Base-by-base conservation (phyloP, 345 rosid genomes). In the Euphorbia tirucalli region DNA sequence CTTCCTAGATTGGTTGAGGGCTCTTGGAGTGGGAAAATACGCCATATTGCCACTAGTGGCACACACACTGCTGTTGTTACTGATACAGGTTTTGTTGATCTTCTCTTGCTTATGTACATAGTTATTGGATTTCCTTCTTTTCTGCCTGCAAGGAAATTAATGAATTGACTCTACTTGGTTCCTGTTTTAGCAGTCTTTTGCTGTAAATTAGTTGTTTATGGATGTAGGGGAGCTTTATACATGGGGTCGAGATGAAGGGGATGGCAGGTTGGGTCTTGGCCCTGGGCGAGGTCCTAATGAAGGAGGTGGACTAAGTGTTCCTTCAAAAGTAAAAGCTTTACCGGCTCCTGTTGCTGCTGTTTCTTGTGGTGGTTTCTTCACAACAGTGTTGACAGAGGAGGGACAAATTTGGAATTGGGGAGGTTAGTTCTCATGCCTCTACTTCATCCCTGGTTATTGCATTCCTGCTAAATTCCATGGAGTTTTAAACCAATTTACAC, bases 391-490 rank as follows among this genome's bases (percentile, higher is more conserved):
- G 44, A 90, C 95, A 15, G 82, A 80, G 81, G 89, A 88, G 46
- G 97, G 96, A n/a, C 80, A 90, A 65, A 81, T 92, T 39, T 92
- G 97, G 97, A 94, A 90, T 62, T 92, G 97, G 97, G 98, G 98
- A 81, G 98, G 95, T 90, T 76, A 67, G 22, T 0, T 66, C 46
- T 31, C 37, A 7, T 69, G 35, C 61, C 19, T 68, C 46, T 54
- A 31, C 22, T 54, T 30, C 2, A 25, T 67, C 28, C 54, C 22
- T 25, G 11, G 0, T 41, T 41, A 41, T 41, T 66, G 58, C 13
- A 4, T 15, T 65, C 35, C 46, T 27, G 27, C 5, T 19, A 24
- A 19, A n/a, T 46, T 46, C 13, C 24, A 18, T 16, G 56, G 35
- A 5, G 9, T 5, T 25, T 68, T 68, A 22, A 22, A 1, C 61